These are phyloP conservation scores for Emiliania huxleyi DNA, from an alignment of 78 protist species.

Conservation along the genomic window DNA sequence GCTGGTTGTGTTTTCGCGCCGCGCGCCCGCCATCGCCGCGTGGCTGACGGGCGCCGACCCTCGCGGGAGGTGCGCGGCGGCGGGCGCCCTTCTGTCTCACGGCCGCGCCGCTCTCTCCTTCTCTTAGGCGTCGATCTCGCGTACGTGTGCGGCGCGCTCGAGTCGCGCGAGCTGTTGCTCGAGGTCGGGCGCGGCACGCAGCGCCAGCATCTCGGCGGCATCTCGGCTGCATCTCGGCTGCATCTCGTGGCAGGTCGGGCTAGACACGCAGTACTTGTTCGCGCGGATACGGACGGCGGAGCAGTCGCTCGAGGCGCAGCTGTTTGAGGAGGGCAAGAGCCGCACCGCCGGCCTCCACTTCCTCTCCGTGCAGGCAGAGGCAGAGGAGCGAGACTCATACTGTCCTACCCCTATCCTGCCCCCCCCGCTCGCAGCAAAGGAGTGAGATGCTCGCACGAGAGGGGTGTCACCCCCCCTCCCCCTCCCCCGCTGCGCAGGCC, in stretches of 20 bases:
- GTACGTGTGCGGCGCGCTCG: background rate
- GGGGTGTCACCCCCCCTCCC: too few species aligned
- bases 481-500: too few species aligned
- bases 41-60: slow-evolving; percentile 12
- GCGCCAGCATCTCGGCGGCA: too few species aligned
- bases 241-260: too few species aligned
- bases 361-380: background rate
- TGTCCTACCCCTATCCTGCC: too few species aligned
- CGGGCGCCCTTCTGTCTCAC: too few species aligned
- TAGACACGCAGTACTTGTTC: background rate
- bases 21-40: background rate
- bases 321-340: background rate
- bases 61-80: too few species aligned
- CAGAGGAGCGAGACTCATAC: too few species aligned
- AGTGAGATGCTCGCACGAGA: too few species aligned
- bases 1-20: background rate
- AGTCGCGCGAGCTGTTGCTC: background rate
- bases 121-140: background rate
- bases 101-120: too few species aligned
- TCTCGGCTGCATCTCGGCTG: too few species aligned
- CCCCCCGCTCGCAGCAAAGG: too few species aligned
- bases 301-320: background rate
- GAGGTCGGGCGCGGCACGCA: slow-evolving; percentile 25
- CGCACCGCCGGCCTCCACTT: slow-evolving; percentile 4
- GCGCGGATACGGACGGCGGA: background rate